Percentiles rank a stretch among this genome's conserved stretches.
phyloP scores from a whole-genome alignment of 1,284 basidiomycete genomes.

The Leucoagaricus sp. region DNA sequence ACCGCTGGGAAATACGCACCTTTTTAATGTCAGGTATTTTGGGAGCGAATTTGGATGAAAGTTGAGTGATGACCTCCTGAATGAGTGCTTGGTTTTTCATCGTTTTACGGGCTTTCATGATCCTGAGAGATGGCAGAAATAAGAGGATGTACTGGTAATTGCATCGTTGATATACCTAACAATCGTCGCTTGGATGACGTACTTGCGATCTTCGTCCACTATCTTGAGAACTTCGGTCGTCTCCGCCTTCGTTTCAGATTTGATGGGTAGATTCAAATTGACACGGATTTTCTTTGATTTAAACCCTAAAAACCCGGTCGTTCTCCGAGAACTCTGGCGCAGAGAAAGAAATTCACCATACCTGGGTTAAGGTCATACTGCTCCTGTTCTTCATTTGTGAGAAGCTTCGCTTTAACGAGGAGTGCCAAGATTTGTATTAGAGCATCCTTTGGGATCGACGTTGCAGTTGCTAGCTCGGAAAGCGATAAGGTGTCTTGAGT shows the following conservation, averaged over 20 bases:
- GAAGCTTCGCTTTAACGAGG: constrained; percentile 89
- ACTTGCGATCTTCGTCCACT: constrained; percentile 97
- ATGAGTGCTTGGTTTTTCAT: constrained; percentile 97
- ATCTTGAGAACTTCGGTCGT: constrained; percentile 90
- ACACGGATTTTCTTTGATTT: constrained; percentile 98
- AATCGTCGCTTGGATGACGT: constrained; percentile 97
- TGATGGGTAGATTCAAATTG: constrained; percentile 92
- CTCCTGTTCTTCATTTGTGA: constrained; percentile 83
- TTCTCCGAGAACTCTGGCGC: constrained; percentile 5
- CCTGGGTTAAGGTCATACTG: constrained; percentile 91
- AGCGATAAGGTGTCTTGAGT: constrained; percentile 83
- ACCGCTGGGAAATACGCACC: constrained; percentile 38
- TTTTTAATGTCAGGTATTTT: constrained; percentile 94
- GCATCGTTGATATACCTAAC: constrained; percentile 66
- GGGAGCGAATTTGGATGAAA: constrained; percentile 87
- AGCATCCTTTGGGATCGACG: constrained; percentile 80
- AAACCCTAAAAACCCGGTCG: constrained; percentile 59
- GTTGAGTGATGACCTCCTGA: constrained; percentile 92
- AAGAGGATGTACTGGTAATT: constrained; percentile 5
- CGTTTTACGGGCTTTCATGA: constrained; percentile 98
- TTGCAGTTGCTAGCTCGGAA: constrained; percentile 81
- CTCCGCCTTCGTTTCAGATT: constrained; percentile 94
- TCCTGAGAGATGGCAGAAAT: constrained; percentile 46
- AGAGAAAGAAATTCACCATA: constrained; percentile 39
- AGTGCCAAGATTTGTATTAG: constrained; percentile 82